phyloP scores from a whole-genome alignment of 805 yeast species.

The Sugiyamaella qingdaonensis region DNA sequence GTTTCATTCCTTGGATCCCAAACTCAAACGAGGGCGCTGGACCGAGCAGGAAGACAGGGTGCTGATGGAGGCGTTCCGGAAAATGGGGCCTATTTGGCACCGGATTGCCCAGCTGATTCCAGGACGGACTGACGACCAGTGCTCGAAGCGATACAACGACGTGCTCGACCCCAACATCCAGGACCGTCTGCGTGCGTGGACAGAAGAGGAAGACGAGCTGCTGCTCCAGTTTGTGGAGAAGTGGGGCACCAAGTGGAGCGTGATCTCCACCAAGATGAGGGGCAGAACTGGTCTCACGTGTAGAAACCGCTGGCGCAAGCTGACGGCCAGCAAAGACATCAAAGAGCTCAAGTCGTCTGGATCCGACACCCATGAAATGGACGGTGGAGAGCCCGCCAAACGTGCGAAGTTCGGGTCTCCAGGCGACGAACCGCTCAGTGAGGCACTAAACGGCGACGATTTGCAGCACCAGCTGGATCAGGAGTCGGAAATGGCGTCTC shows the following conservation, averaged over 20 bases:
- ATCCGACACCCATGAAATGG: constrained; percentile 32
- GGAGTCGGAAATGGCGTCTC: not conserved
- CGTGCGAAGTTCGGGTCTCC: not conserved
- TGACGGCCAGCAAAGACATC: constrained; percentile 39
- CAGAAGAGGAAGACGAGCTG: constrained; percentile 65
- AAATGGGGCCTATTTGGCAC: constrained; percentile 81
- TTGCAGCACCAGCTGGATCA: not conserved
- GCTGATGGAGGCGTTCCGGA: constrained; percentile 57
- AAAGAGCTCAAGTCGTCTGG: not conserved
- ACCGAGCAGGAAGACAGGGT: constrained; percentile 70
- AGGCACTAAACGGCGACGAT: not conserved
- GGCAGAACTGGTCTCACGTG: constrained; percentile 87
- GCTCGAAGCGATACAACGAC: constrained; percentile 86
- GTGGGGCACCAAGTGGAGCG: constrained; percentile 87
- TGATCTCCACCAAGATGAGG: constrained; percentile 63
- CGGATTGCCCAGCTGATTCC: constrained; percentile 69
- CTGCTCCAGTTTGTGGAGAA: constrained; percentile 62
- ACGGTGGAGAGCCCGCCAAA: not conserved
- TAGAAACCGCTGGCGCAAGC: constrained; percentile 87
- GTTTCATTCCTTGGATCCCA: constrained; percentile 82
- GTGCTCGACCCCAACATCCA: constrained; percentile 79
- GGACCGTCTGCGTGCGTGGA: constrained; percentile 78
- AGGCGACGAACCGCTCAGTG: not conserved
- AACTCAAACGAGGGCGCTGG: constrained; percentile 81
- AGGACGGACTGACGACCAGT: constrained; percentile 92